These are phyloP conservation scores for Rubus idaeus DNA, from an alignment of 306 rosid species.

Conservation along the genomic window DNA sequence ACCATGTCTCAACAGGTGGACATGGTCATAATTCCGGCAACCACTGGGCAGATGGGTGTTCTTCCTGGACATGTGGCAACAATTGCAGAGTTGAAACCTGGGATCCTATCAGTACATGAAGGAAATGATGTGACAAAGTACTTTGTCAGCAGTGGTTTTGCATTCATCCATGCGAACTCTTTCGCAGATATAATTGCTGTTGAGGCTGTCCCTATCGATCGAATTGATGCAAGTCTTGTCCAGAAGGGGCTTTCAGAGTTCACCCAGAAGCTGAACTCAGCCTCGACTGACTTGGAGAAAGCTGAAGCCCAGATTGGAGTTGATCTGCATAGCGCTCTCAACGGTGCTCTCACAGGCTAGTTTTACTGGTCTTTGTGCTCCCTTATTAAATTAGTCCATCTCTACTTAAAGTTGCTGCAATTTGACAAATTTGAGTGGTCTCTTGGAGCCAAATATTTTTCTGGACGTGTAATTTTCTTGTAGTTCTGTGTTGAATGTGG, in stretches of 20 bases:
- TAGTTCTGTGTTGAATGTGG: constrained; percentile 45
- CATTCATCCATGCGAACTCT: constrained; percentile 89
- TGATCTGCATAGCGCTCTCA: constrained; percentile 86
- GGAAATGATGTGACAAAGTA: constrained; percentile 75
- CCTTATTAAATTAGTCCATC: constrained; percentile 19
- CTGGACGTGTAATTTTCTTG: constrained; percentile 28
- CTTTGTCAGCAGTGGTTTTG: constrained; percentile 91
- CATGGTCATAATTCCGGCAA: constrained; percentile 93
- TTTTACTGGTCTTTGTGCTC: constrained; percentile 27
- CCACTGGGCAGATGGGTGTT: constrained; percentile 98
- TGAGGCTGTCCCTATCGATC: constrained; percentile 87
- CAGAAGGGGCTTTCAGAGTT: constrained; percentile 96
- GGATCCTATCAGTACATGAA: constrained; percentile 78
- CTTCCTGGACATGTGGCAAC: constrained; percentile 99
- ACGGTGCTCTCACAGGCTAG: constrained; percentile 74
- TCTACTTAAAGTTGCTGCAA: constrained; percentile 27
- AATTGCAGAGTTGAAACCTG: constrained; percentile 96
- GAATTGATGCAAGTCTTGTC: constrained; percentile 64
- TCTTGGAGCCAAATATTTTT: constrained; percentile 45
- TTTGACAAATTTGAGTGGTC: constrained; percentile 33
- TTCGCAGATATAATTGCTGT: constrained; percentile 78
- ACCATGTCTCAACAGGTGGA: constrained; percentile 63
- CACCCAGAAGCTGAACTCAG: constrained; percentile 89
- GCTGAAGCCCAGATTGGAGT: constrained; percentile 99
- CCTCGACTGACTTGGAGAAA: constrained; percentile 91